A percentile compares a stretch with the other conserved stretches of the same genome.
Conservation (phyloP, 2,329 filamentous ascomycete genomes). For the Colletotrichum abscissum region DNA sequence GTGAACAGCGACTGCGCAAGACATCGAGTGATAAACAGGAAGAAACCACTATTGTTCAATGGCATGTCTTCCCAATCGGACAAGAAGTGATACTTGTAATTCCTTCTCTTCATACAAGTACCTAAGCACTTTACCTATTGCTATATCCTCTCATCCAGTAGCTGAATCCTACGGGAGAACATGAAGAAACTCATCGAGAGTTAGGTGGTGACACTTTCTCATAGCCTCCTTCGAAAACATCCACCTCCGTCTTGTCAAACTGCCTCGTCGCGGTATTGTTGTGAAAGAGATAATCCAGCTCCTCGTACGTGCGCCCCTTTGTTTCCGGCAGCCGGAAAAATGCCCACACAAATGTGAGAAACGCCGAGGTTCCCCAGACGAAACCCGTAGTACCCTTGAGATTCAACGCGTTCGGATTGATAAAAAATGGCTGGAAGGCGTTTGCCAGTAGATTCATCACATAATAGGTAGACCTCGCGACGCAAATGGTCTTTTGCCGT, state of each 20-base stretch:
- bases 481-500: constrained; percentile 46
- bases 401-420: constrained; percentile 52
- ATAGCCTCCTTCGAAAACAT: constrained; percentile 13
- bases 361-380: constrained; percentile 36
- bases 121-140: not conserved
- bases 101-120: not conserved
- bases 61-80: no score
- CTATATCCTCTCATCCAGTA: not conserved
- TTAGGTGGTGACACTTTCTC: not conserved
- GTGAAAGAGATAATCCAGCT: constrained; percentile 37
- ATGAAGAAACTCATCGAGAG: not conserved
- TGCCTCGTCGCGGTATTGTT: constrained; percentile 8
- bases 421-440: constrained; percentile 44
- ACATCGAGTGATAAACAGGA: not conserved
- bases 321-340: constrained; percentile 42
- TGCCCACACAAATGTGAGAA: constrained; percentile 37
- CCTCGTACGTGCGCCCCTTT: constrained; percentile 40
- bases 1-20: not conserved
- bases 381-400: constrained; percentile 45
- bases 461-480: constrained; percentile 42
- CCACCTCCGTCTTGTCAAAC: constrained; percentile 2
- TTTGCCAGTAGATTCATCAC: constrained; percentile 37
- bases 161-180: not conserved
- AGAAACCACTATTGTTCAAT: no score
- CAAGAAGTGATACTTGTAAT: not conserved